Evolutionary conservation across 2,329 filamentous ascomycete genomes (phyloP).

Genomic region (Arthrobotrys sinensis): DNA sequence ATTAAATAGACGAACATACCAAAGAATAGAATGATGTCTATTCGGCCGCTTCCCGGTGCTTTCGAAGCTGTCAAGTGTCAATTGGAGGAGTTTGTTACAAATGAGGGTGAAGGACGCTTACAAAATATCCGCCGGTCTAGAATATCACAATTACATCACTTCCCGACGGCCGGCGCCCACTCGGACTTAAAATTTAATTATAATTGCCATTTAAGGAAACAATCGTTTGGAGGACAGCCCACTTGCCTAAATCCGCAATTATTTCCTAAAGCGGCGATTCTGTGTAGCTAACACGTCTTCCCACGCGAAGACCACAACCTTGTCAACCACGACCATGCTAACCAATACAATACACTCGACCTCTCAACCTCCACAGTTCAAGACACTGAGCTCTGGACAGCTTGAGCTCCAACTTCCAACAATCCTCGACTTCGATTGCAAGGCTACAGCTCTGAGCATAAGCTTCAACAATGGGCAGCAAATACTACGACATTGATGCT

Average conservation of each 20-base stretch:
- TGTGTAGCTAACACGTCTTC: conserved; percentile 5
- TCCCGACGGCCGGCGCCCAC: conserved; percentile 10
- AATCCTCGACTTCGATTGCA: background rate
- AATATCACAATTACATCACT: conserved; percentile 55
- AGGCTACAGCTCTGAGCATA: background rate
- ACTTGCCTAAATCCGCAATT: conserved; percentile 5
- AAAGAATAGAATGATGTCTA: background rate
- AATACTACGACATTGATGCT: conserved; percentile 86
- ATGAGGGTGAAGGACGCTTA: conserved; percentile 43
- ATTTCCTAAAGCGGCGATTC: too few relatives aligned
- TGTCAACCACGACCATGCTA: too few relatives aligned
- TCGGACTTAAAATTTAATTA: conserved; percentile 22
- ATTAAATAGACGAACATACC: conserved; percentile 13
- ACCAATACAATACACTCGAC: background rate
- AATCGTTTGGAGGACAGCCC: background rate
- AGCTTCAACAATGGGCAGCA: conserved; percentile 69
- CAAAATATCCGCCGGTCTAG: conserved; percentile 48
- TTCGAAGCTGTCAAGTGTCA: conserved; percentile 1
- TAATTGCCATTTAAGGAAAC: conserved; percentile 21
- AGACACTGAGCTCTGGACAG: background rate
- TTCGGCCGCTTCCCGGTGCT: conserved; percentile 40
- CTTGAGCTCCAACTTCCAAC: conserved; percentile 7
- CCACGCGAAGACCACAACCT: conserved; percentile 29
- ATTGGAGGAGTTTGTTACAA: conserved; percentile 33
- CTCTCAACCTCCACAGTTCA: background rate